Base-by-base conservation (phyloP, 2,329 filamentous ascomycete species). In the Penicillium sp. region DNA sequence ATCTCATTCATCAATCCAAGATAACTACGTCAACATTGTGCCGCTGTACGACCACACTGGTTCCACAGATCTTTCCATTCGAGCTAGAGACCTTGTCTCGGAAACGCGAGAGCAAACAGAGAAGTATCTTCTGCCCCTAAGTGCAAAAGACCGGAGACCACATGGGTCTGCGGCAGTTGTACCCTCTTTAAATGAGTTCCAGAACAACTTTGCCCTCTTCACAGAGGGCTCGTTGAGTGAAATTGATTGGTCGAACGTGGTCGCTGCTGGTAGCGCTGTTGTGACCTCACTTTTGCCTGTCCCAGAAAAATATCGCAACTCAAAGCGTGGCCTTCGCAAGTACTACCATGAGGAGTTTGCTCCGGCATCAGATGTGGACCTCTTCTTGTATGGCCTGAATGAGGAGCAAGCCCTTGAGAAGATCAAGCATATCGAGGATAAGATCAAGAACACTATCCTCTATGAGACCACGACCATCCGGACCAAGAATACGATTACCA, bases 401-500 rank as follows among this genome's bases (percentile, higher is more conserved):
- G 89, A 94, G 65, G 84, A 91, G 47, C 79, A 92, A 69, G 91
- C 89, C 0, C 78, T 92, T 19, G 86, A 91, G 67, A 94, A 95
- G 78, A 94, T 95, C 74, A 88, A 88, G 69, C 80, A 90, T 63
- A 93, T 96, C 58, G 91, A 96, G 72, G 76, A 80, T 23, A 82
- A 80, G n/a, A 82, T 96, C 63, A 85, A 85, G 44, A 88, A 94
- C 73, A 86, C 88, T 4, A 87, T 95, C 52, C 79, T 95, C 23
- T 84, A 87, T n/a, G 91, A 96, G 73, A 90, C 89, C 0, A 93
- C 90, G 2, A 90, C 90, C 0, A 85, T 96, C 45, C 84, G 91
- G 36, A 95, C 91, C 19, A 95, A 93, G 77, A 89, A 95, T 68
- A 89, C 91, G 10, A 87, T 96, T 56, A 95, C 91, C 0, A 94